phyloP scores from a whole-genome alignment of 768 basidiomycete genomes.

The Hysterangium stoloniferum region DNA sequence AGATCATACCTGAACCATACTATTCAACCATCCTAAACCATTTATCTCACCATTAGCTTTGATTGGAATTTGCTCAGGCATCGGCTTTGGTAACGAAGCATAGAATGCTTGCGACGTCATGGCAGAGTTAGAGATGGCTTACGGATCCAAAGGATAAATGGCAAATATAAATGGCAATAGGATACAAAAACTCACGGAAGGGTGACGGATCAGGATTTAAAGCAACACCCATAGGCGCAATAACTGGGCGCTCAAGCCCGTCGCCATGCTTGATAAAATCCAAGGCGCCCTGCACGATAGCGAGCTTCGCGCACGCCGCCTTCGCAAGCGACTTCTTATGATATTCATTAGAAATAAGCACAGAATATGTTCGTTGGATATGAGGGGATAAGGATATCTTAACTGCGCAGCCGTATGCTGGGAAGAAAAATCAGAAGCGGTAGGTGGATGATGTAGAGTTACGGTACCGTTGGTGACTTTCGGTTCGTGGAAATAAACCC shows the following conservation, averaged over 20 bases:
- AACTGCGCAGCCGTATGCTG: conserved; percentile 41
- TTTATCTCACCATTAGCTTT: conserved; percentile 45
- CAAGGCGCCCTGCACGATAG: conserved; percentile 44
- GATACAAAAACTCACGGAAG: not conserved
- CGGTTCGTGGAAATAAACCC: conserved; percentile 42
- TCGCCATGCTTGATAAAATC: conserved; percentile 53
- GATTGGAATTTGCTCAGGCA: conserved; percentile 45
- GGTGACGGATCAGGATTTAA: not conserved
- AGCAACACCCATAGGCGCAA: conserved; percentile 1
- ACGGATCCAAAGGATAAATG: not conserved
- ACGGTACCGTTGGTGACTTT: conserved; percentile 38
- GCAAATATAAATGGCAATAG: not conserved
- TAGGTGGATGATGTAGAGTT: not conserved
- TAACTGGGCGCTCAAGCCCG: conserved; percentile 36
- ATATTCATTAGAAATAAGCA: conserved; percentile 36
- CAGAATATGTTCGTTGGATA: conserved; percentile 44
- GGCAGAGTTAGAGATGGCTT: conserved; percentile 14
- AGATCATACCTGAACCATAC: conserved; percentile 30
- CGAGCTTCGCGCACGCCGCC: conserved; percentile 43
- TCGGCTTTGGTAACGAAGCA: conserved; percentile 57
- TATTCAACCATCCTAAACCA: conserved; percentile 46
- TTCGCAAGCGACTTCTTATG: conserved; percentile 34
- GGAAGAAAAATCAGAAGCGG: conserved; percentile 11
- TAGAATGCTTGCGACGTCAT: conserved; percentile 50
- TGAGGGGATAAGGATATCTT: conserved; percentile 46